Evolutionary conservation across 1,284 basidiomycete species (phyloP).

Genomic region (Wolfiporia cocos): DNA sequence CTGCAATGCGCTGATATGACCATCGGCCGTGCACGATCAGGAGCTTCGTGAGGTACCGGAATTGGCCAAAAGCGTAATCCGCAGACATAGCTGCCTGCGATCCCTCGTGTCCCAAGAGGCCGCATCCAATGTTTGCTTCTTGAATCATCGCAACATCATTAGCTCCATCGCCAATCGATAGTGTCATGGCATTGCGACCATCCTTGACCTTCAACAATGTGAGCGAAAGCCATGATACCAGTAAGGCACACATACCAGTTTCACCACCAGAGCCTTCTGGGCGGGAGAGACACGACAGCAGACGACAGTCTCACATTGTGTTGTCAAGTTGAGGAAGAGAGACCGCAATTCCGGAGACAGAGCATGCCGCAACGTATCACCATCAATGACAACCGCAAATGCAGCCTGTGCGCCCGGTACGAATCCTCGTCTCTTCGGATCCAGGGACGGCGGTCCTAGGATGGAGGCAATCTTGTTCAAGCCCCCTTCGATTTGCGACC

Average conservation of each 20-base stretch:
- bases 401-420: slow-evolving; percentile 60
- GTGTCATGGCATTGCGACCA: slow-evolving; percentile 91
- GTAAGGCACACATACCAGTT: slow-evolving; percentile 56
- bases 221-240: neutral
- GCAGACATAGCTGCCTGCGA: slow-evolving; percentile 99
- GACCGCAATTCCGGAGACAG: slow-evolving; percentile 74
- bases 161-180: slow-evolving; percentile 95
- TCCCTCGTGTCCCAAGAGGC: slow-evolving; percentile 91
- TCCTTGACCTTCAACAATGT: slow-evolving; percentile 74
- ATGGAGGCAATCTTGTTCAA: slow-evolving; percentile 92
- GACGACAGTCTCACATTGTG: slow-evolving; percentile 95
- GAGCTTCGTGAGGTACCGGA: slow-evolving; percentile 89
- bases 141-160: slow-evolving; percentile 99
- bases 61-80: slow-evolving; percentile 97
- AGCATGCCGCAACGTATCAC: slow-evolving; percentile 86
- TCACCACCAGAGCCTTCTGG: slow-evolving; percentile 94
- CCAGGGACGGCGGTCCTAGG: slow-evolving; percentile 56
- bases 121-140: slow-evolving; percentile 95
- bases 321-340: slow-evolving; percentile 87
- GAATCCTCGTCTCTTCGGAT: slow-evolving; percentile 57
- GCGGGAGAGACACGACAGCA: slow-evolving; percentile 96
- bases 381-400: slow-evolving; percentile 96
- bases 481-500: slow-evolving; percentile 87
- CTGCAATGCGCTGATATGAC: slow-evolving; percentile 95
- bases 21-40: slow-evolving; percentile 94